Evolutionary conservation across 192 early-diverging fungal genomes (phyloP), one percentile per base, ranked within the genome.

Genomic region (Gamsiella multidivaricata): DNA sequence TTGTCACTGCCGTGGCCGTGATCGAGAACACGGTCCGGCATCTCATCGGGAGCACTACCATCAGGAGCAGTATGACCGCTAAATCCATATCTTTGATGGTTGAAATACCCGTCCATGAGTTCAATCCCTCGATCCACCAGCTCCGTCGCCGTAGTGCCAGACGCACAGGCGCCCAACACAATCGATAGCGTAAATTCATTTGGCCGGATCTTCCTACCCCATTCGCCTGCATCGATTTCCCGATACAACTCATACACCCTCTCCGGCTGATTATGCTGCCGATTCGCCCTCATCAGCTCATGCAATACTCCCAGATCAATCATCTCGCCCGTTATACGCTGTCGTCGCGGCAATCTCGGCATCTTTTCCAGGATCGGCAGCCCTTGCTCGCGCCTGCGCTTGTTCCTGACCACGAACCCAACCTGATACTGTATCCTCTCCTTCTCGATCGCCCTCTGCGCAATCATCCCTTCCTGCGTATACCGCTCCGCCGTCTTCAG

Each of bases 161-260:
- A 62, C 0, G 46, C 42, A 51, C 73, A 76, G 1, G 73, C 73
- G 14, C 66, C 57, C 14, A 76, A 52, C n/a, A 76, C 58, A 51
- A 76, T 76, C 9, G 73, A 76, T 9, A 76, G 34, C 3, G 73
- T 68, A 18, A 49, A 56, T 45, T 67, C 64, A 28, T 68, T 76
- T 1, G 73, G 73, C 20, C 36, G 58, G 8, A 76, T 67, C 29
- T 18, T 51, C 1, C 15, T 9, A 0, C 73, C 73, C 73, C 73
- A 76, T 14, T 62, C 28, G 8, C 73, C 73, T 3, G 32, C 11
- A 22, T 76, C 58, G n/a, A 76, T 62, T 34, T 76, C 64, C 34
- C 50, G 20, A 18, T 61, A 76, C 8, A 76, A 32, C 14, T 68
- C 57, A 15, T 56, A 46, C 1, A 68, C 73, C 28, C 73, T 54